Evolutionary conservation across 345 rosid genomes (phyloP), one percentile per base, ranked within the genome.

Genomic region (Melaleuca alternifolia): DNA sequence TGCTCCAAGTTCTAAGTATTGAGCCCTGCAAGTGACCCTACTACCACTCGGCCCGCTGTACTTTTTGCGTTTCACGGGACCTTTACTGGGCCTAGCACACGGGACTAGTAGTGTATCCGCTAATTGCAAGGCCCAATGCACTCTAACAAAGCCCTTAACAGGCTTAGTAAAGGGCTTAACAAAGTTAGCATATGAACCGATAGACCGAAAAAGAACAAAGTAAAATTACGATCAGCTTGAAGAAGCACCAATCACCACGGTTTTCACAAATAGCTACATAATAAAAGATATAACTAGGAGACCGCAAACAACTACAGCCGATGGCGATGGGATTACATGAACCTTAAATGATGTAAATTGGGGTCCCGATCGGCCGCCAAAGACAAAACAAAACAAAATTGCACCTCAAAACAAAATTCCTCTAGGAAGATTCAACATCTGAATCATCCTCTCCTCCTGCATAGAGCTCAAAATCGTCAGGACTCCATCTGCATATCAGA

Each of bases 401-500:
- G 84, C 28, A 77, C 51, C 51, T 33, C 30, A 33, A 54, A 57
- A 41, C 41, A 46, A 51, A 57, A 26, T 20, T 28, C 50, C 88
- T 89, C 81, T 85, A 96, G n/a, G 94, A 91, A 83, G 95, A 93
- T 85, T 97, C 99, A n/a, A 97, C 88, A 86, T 95, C 99, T 0
- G 99, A 96, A 87, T 90, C 96, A 54, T 86, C 94, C 53, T 84
- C 91, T 56, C 93, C 97, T 90, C 92, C 97, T 51, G 86, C 86
- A 86, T 93, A 94, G 41, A 94, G 96, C 89, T 96, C 98, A 48
- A 96, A 95, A 83, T 94, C 98, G 87, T 89, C 93, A 15, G 94
- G 90, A 65, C 93, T 91, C 98, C 98, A 98, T 88, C 97, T 90
- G 92, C 98, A 93, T 84, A 95, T 87, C 90, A 98, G 91, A 89